These are phyloP conservation scores for Fomitopsis betulina DNA, from an alignment of 1,284 basidiomycete species.

Conservation along the genomic window DNA sequence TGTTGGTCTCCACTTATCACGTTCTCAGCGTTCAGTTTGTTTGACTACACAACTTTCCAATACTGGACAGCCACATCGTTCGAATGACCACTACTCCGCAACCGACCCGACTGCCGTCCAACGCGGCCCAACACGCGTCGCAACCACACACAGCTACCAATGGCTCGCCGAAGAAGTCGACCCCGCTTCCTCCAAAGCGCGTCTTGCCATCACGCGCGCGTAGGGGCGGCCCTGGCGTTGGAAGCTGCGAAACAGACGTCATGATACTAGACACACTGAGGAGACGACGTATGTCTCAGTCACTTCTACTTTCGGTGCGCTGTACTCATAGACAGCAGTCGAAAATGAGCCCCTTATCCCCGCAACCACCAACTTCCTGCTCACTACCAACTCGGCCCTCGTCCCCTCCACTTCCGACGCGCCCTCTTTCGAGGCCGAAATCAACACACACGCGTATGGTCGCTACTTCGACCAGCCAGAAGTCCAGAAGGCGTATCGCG, in stretches of 20 bases:
- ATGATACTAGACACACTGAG: slow-evolving; percentile 82
- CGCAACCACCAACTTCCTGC: slow-evolving; percentile 53
- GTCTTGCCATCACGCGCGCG: slow-evolving; percentile 76
- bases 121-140: not conserved
- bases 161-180: slow-evolving; percentile 15
- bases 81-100: slow-evolving; percentile 1
- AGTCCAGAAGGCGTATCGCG: slow-evolving; percentile 63
- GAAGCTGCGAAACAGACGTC: slow-evolving; percentile 71
- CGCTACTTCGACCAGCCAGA: slow-evolving; percentile 77
- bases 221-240: slow-evolving; percentile 73
- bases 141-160: slow-evolving; percentile 12
- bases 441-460: slow-evolving; percentile 58
- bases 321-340: slow-evolving; percentile 35
- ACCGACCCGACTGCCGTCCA: not conserved
- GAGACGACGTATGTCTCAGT: slow-evolving; percentile 61
- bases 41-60: not conserved
- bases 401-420: slow-evolving; percentile 36
- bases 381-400: slow-evolving; percentile 63
- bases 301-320: slow-evolving; percentile 2
- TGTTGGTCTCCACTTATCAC: not conserved
- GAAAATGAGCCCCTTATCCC: slow-evolving; percentile 72
- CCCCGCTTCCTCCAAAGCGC: slow-evolving; percentile 51
- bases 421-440: slow-evolving; percentile 31
- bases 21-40: not conserved
- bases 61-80: slow-evolving; percentile 3